Percentiles rank a stretch among this genome's conserved stretches.
phyloP scores from a whole-genome alignment of 2,329 filamentous ascomycete species.

The Chaetomiaceae sp. region DNA sequence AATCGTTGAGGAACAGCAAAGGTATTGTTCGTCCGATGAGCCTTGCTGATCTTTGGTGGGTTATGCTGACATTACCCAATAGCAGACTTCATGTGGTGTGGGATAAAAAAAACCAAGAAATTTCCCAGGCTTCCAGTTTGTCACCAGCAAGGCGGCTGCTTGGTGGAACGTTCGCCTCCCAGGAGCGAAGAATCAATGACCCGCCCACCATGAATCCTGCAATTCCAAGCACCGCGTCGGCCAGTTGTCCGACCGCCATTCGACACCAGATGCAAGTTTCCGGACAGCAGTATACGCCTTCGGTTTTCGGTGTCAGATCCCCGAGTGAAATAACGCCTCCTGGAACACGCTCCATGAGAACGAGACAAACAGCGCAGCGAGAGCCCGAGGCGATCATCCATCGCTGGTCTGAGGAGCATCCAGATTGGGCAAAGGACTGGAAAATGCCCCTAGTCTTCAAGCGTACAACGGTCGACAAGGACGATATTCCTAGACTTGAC shows the following conservation, averaged over 20 bases:
- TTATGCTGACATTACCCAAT: background rate
- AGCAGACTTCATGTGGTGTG: conserved; percentile 1
- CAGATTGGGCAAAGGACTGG: conserved; percentile 51
- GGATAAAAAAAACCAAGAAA: background rate
- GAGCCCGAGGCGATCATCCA: conserved; percentile 8
- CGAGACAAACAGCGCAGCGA: background rate
- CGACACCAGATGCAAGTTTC: conserved; percentile 15
- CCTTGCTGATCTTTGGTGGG: background rate
- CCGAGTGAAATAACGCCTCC: background rate
- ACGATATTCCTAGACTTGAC: conserved; percentile 73
- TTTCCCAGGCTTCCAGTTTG: background rate
- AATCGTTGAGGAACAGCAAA: background rate
- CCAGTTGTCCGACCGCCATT: conserved; percentile 4
- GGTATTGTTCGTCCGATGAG: conserved; percentile 1
- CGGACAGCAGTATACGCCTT: background rate
- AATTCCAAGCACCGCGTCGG: background rate
- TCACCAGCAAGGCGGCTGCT: background rate
- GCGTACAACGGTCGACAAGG: conserved; percentile 61
- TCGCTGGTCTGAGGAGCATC: conserved; percentile 50
- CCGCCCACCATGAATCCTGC: background rate
- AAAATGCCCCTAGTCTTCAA: conserved; percentile 59
- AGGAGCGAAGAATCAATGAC: too few relatives aligned
- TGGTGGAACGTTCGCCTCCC: too few relatives aligned
- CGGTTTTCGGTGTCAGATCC: background rate
- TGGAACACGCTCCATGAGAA: conserved; percentile 12